Evolutionary conservation across 208 protist species (phyloP).

Genomic region (Leishmania guyanensis): DNA sequence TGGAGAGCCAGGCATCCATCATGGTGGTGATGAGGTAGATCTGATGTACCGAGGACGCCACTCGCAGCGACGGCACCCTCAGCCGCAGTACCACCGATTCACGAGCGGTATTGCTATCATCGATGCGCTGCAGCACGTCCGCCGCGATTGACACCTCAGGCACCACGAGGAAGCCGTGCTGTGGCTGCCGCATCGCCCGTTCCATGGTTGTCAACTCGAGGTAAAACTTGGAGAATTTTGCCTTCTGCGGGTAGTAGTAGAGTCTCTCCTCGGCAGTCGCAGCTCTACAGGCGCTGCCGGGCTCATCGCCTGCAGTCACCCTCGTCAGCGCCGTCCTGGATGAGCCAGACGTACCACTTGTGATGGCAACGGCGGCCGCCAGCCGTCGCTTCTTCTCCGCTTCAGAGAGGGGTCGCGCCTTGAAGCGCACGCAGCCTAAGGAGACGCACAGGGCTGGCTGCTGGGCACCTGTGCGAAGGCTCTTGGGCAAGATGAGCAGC

Average conservation of each 20-base stretch:
- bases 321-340: not conserved
- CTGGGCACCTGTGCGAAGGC: slow-evolving; percentile 34
- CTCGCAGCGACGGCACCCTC: slow-evolving; percentile 58
- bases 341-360: not conserved
- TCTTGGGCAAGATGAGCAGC: slow-evolving; percentile 70
- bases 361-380: slow-evolving; percentile 11
- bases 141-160: slow-evolving; percentile 73
- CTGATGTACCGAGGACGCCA: slow-evolving; percentile 76
- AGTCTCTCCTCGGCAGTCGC: slow-evolving; percentile 50
- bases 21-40: slow-evolving; percentile 72
- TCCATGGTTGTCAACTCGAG: slow-evolving; percentile 76
- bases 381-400: slow-evolving; percentile 56
- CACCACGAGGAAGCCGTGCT: slow-evolving; percentile 72
- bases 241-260: slow-evolving; percentile 76
- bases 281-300: not conserved
- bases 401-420: slow-evolving; percentile 65
- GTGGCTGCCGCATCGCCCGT: slow-evolving; percentile 50
- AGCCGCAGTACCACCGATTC: slow-evolving; percentile 79
- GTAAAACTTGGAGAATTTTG: slow-evolving; percentile 74
- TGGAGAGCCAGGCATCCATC: slow-evolving; percentile 71
- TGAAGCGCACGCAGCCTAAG: slow-evolving; percentile 69
- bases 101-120: slow-evolving; percentile 42
- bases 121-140: slow-evolving; percentile 76
- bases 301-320: not conserved
- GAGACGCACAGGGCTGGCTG: slow-evolving; percentile 71